Evolutionary conservation across 2,329 filamentous ascomycete species (phyloP), one percentile per base, ranked within the genome.

Genomic region (Triangularia setosa): DNA sequence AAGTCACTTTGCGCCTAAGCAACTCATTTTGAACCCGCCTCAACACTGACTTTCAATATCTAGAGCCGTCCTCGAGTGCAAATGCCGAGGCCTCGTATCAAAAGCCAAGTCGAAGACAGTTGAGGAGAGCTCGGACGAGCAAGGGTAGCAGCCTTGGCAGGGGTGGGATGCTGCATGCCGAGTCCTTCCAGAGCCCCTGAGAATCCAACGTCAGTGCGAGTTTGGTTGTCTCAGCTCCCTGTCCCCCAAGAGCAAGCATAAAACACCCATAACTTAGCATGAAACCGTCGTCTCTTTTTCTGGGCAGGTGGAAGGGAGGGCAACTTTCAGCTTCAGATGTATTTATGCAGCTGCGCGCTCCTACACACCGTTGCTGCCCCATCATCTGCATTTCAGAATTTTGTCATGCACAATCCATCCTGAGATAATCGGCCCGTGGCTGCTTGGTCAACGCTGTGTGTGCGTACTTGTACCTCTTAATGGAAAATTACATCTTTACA

Each of bases 181-280:
- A 55, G 52, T 28, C 24, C 52, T 24, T 25, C 52, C 23, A 55
- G 25, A 59, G 57, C 57, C 58, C 58, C 58, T 60, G 58, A 60
- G 58, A 60, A 53, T 53, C 40, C 58, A 14, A 30, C 40, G 58
- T 60, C 58, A 53, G 58, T 60, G 58, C 58, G 40, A 44, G 33
- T 21, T 21, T 30, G 44, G 23, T 27, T 24, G 58, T 60, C 58
- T 60, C 58, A 53, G 24, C 40, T 18, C 58, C 58, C 40, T 53
- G 58, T 60, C 35, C 14, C 28, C 33, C 33, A 33, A 33, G 30
- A 33, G 30, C 30, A 33, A 33, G 30, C 30, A 33, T 33, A 33
- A 33, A 33, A 33, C 30, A 33, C 30, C 57, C 57, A 60, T 60
- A 24, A 60, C 58, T 59, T 59, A 52, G 33, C 58, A 60, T 60